Evolutionary conservation across 2,329 filamentous ascomycete species (phyloP).

Genomic region (Fonsecaea multimorphosa): DNA sequence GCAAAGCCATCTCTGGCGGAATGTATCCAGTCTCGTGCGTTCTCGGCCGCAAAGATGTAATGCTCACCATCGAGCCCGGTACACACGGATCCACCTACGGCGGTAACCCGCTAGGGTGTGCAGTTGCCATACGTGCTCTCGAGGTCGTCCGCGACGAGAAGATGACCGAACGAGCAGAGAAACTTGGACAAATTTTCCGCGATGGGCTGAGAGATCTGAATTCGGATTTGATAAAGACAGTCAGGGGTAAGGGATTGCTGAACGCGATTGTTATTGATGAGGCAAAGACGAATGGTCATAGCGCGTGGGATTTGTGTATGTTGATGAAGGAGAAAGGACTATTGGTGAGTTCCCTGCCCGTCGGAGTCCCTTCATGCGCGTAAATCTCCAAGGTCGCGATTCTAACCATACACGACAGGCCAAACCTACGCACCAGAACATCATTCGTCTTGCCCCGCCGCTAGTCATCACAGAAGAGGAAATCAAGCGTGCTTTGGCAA

Average conservation of each 20-base stretch:
- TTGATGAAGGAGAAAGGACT: constrained; percentile 94
- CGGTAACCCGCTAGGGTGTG: constrained; percentile 93
- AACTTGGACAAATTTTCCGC: constrained; percentile 81
- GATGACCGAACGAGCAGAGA: constrained; percentile 81
- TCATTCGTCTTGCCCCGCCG: constrained; percentile 96
- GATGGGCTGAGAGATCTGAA: constrained; percentile 76
- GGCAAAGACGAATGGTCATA: constrained; percentile 78
- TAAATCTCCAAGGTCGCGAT: not conserved
- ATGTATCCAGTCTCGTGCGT: constrained; percentile 99
- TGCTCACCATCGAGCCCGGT: constrained; percentile 94
- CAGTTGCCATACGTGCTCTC: constrained; percentile 91
- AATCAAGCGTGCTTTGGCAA: constrained; percentile 75
- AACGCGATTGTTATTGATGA: constrained; percentile 98
- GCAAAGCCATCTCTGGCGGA: constrained; percentile 96
- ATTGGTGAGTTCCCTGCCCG: constrained; percentile 67
- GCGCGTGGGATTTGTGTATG: constrained; percentile 95
- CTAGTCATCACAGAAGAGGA: constrained; percentile 91
- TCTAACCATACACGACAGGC: constrained; percentile 61
- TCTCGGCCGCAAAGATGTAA: constrained; percentile 83
- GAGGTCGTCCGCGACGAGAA: constrained; percentile 93
- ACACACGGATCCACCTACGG: constrained; percentile 99
- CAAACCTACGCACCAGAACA: constrained; percentile 98
- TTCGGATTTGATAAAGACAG: constrained; percentile 77
- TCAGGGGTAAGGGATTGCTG: constrained; percentile 90
- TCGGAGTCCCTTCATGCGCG: not conserved